Conservation (phyloP, 1,284 basidiomycete species). For the Tylopilus orsonianus region DNA sequence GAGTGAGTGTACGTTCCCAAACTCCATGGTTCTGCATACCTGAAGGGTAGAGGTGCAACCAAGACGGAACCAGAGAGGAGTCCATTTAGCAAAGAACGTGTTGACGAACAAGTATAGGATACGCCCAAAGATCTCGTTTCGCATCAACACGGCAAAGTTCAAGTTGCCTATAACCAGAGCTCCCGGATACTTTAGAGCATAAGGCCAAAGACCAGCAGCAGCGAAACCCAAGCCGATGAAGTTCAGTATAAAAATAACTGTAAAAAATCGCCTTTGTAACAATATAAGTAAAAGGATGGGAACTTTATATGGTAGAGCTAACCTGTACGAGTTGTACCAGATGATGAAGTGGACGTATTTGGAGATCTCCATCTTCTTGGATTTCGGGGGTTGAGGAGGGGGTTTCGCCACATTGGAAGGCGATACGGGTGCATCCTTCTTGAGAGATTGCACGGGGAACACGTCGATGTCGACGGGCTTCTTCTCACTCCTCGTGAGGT, state of each 20-base stretch:
- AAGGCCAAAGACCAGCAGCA: slow-evolving; percentile 63
- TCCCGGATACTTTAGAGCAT: slow-evolving; percentile 56
- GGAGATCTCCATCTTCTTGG: slow-evolving; percentile 46
- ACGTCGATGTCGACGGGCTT: slow-evolving; percentile 32
- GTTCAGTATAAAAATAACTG: slow-evolving; percentile 56
- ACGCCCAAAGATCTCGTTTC: slow-evolving; percentile 60
- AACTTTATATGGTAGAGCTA: background rate
- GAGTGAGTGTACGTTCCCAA: slow-evolving; percentile 7
- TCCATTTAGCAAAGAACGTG: slow-evolving; percentile 66
- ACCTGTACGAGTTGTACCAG: slow-evolving; percentile 75
- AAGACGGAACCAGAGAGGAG: slow-evolving; percentile 68
- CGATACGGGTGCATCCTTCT: slow-evolving; percentile 41
- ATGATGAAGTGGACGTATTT: slow-evolving; percentile 57
- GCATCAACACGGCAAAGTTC: slow-evolving; percentile 51
- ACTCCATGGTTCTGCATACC: slow-evolving; percentile 33
- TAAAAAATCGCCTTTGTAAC: slow-evolving; percentile 61
- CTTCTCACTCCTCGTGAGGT: slow-evolving; percentile 37
- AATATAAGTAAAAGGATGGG: slow-evolving; percentile 1
- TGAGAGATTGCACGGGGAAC: slow-evolving; percentile 36
- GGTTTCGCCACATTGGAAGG: slow-evolving; percentile 27
- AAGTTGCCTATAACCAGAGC: slow-evolving; percentile 60
- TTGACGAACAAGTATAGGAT: slow-evolving; percentile 51
- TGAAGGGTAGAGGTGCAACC: slow-evolving; percentile 70
- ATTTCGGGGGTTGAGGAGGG: slow-evolving; percentile 29
- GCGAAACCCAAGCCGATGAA: slow-evolving; percentile 60